A percentile compares a stretch with the other conserved stretches of the same genome.
These are phyloP conservation scores for Spongospora subterranea DNA, from an alignment of 208 protist species.

Conservation along the genomic window DNA sequence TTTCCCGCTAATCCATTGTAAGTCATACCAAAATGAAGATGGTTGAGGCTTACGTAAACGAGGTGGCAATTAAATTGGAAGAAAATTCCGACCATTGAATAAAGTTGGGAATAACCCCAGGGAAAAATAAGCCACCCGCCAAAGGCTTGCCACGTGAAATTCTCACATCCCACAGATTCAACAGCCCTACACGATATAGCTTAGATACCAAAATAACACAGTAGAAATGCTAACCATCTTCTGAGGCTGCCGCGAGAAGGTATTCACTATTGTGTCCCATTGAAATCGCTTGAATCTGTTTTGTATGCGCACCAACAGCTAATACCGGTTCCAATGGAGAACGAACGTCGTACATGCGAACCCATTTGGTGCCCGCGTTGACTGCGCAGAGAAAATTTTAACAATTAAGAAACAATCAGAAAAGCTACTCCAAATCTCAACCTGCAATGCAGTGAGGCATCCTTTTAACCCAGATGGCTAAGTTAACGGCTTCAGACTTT, in stretches of 20 bases:
- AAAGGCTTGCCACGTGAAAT: background rate
- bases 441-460: slow-evolving; percentile 16
- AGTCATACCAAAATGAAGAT: background rate
- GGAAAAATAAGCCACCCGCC: background rate
- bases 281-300: background rate
- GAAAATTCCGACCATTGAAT: slow-evolving; percentile 1
- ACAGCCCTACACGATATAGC: background rate
- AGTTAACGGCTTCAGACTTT: slow-evolving; percentile 9
- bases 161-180: slow-evolving; percentile 16
- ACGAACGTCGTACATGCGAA: slow-evolving; percentile 20
- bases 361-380: background rate
- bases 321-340: background rate
- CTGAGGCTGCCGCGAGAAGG: background rate
- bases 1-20: background rate
- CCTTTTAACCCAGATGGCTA: background rate
- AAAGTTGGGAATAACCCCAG: background rate
- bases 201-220: background rate
- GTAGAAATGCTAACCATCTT: slow-evolving; percentile 40
- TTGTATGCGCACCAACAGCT: background rate
- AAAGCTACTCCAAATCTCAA: background rate
- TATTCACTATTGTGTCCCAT: background rate
- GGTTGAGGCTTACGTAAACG: background rate
- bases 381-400: background rate
- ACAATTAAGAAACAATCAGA: background rate
- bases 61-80: background rate